Evolutionary conservation across 2,329 filamentous ascomycete genomes (phyloP).

Genomic region (Claviceps citrina): DNA sequence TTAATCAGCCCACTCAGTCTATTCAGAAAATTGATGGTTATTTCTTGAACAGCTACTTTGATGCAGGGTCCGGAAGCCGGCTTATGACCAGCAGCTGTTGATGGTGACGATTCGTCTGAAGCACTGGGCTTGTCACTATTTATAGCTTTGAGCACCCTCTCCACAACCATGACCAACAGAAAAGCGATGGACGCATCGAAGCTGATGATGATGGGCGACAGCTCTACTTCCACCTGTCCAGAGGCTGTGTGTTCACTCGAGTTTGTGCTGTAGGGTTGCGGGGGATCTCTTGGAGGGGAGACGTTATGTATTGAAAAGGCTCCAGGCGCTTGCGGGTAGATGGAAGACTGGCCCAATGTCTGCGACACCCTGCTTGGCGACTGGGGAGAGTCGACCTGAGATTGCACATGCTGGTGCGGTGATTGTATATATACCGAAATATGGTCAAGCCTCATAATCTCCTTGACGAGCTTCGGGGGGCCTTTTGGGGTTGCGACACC

Average conservation of each 20-base stretch:
- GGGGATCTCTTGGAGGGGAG: not conserved
- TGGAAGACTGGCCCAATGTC: constrained; percentile 20
- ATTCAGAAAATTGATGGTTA: constrained; percentile 42
- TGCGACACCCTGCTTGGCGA: constrained; percentile 15
- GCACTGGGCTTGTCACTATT: constrained; percentile 14
- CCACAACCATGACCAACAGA: constrained; percentile 34
- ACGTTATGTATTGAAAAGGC: constrained; percentile 36
- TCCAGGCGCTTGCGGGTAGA: constrained; percentile 41
- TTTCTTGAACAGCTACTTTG: constrained; percentile 30
- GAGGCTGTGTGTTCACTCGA: not conserved
- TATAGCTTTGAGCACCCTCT: constrained; percentile 32
- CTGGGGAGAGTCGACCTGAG: constrained; percentile 17
- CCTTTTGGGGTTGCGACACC: constrained; percentile 32
- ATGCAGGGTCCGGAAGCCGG: constrained; percentile 20
- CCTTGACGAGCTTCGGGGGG: constrained; percentile 39
- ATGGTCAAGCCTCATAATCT: constrained; percentile 33
- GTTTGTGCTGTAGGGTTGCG: not conserved
- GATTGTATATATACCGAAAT: constrained; percentile 42
- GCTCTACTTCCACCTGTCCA: constrained; percentile 27
- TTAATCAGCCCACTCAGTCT: constrained; percentile 37
- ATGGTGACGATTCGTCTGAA: constrained; percentile 3
- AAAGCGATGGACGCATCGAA: constrained; percentile 43
- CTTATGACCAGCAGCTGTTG: constrained; percentile 6
- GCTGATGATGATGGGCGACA: constrained; percentile 37
- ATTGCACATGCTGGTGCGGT: constrained; percentile 28